phyloP scores from a whole-genome alignment of 495 filamentous ascomycete genomes.

The Lasiosphaeris hirsuta region DNA sequence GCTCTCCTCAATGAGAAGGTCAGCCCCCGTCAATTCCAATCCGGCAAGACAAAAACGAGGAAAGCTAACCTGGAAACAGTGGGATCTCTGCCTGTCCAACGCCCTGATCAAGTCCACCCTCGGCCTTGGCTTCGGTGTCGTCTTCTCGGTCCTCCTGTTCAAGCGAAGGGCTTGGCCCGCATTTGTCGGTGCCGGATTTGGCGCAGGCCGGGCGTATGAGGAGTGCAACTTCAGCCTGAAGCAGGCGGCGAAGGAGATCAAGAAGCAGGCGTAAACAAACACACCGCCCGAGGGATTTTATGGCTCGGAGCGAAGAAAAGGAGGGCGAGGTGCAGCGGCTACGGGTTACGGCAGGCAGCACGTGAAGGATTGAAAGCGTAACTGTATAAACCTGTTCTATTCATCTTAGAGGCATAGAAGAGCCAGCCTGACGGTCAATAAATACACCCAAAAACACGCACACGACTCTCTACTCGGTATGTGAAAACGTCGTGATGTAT shows the following conservation, averaged over 20 bases:
- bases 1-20: slow-evolving; percentile 96
- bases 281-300: background rate
- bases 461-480: too few species aligned
- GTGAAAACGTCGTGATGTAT: too few species aligned
- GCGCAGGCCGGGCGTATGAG: slow-evolving; percentile 93
- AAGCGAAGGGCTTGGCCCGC: slow-evolving; percentile 96
- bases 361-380: background rate
- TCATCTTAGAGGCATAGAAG: slow-evolving; percentile 26
- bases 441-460: slow-evolving; percentile 1
- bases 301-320: background rate
- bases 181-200: slow-evolving; percentile 87
- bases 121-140: slow-evolving; percentile 91
- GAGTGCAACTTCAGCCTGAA: slow-evolving; percentile 73
- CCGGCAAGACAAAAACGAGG: background rate
- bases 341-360: background rate
- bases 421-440: slow-evolving; percentile 13
- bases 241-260: slow-evolving; percentile 49
- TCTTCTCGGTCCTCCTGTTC: slow-evolving; percentile 97
- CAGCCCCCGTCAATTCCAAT: slow-evolving; percentile 21
- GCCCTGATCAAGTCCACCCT: slow-evolving; percentile 91
- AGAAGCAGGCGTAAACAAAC: slow-evolving; percentile 36
- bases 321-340: background rate
- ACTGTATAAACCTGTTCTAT: slow-evolving; percentile 26
- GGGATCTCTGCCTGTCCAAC: slow-evolving; percentile 96
- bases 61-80: slow-evolving; percentile 54